phyloP scores from a whole-genome alignment of 2,329 filamentous ascomycete genomes.

The Fusarium praegraminearum region DNA sequence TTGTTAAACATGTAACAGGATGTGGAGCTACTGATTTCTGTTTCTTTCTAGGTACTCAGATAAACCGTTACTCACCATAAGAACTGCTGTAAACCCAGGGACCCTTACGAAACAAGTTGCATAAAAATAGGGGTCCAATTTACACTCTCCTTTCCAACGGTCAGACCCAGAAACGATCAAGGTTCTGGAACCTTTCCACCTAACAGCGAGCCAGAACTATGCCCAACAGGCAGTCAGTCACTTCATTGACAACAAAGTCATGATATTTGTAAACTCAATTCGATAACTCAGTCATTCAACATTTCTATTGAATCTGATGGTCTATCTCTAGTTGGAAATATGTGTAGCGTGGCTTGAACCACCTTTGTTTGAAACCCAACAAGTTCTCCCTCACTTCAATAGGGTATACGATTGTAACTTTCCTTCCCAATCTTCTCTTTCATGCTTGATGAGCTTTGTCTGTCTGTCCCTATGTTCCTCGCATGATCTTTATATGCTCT shows the following conservation, averaged over 20 bases:
- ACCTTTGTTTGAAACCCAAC: slow-evolving; percentile 20
- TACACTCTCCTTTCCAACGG: slow-evolving; percentile 35
- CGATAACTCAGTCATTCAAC: slow-evolving; percentile 1
- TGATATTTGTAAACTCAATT: background rate
- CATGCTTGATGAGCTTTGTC: slow-evolving; percentile 17
- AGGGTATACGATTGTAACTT: slow-evolving; percentile 40
- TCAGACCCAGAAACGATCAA: slow-evolving; percentile 1
- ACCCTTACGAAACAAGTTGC: slow-evolving; percentile 5
- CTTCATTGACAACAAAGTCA: background rate
- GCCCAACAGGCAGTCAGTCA: background rate
- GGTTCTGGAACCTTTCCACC: background rate
- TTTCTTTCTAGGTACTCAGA: background rate
- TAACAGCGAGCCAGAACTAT: background rate
- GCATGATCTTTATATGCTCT: slow-evolving; percentile 35
- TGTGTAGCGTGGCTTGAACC: slow-evolving; percentile 19
- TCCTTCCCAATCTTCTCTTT: slow-evolving; percentile 30
- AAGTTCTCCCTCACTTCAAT: slow-evolving; percentile 28
- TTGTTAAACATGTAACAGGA: background rate
- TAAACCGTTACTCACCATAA: no score
- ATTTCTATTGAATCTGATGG: slow-evolving; percentile 29
- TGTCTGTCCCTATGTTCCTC: slow-evolving; percentile 13
- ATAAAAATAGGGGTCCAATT: slow-evolving; percentile 42
- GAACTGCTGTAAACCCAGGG: background rate
- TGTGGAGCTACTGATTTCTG: background rate
- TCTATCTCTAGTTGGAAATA: slow-evolving; percentile 23